Evolutionary conservation across 768 basidiomycete species (phyloP).

Genomic region (Leccinum obscurum): DNA sequence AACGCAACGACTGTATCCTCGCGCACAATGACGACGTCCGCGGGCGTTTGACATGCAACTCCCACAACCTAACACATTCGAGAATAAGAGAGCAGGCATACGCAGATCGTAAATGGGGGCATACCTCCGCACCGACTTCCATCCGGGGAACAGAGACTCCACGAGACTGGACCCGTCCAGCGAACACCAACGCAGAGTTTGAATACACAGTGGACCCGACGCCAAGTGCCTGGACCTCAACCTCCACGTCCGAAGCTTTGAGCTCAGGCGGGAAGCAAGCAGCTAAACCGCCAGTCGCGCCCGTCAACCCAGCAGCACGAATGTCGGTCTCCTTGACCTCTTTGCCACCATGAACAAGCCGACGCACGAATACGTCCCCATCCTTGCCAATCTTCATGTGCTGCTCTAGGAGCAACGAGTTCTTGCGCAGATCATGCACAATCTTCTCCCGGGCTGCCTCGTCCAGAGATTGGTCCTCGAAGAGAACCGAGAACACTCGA

Average conservation of each 20-base stretch:
- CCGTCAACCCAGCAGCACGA: conserved; percentile 17
- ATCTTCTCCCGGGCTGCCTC: conserved; percentile 24
- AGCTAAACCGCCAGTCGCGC: conserved; percentile 11
- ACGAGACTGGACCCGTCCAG: conserved; percentile 21
- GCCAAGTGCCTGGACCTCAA: conserved; percentile 19
- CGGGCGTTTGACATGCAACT: conserved; percentile 17
- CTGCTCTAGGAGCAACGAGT: conserved; percentile 28
- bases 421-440: conserved; percentile 28
- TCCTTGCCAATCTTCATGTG: conserved; percentile 29
- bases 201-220: conserved; percentile 6
- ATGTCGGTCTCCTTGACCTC: conserved; percentile 21
- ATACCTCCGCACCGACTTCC: conserved; percentile 13
- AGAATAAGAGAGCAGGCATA: conserved; percentile 1
- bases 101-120: background rate
- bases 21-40: conserved; percentile 19
- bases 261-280: conserved; percentile 23
- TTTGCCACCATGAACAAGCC: conserved; percentile 29
- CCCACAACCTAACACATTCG: conserved; percentile 17
- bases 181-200: conserved; percentile 18
- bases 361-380: conserved; percentile 30
- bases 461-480: conserved; percentile 30
- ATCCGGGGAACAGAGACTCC: conserved; percentile 8
- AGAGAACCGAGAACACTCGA: conserved; percentile 28
- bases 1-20: conserved; percentile 14
- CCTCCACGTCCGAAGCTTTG: conserved; percentile 19